Percentiles rank a stretch among this genome's conserved stretches.
Conservation (phyloP, 345 rosid species). For the Arabidopsis thaliana region DNA sequence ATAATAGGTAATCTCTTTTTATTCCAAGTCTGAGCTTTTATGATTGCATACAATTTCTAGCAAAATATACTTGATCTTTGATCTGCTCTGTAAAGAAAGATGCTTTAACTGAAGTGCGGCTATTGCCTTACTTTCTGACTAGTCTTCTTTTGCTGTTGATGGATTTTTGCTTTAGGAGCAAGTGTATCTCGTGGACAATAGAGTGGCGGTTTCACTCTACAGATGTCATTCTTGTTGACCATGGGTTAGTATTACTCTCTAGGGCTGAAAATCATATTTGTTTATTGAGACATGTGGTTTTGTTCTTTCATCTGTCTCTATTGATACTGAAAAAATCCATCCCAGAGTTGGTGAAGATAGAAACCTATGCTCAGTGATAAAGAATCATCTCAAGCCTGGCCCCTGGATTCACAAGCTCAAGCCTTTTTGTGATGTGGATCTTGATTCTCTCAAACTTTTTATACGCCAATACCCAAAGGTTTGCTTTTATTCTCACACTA, state of each 20-base stretch:
- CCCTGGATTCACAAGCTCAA: constrained; percentile 75
- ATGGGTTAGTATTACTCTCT: constrained; percentile 56
- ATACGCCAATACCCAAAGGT: constrained; percentile 69
- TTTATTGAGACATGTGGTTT: background rate
- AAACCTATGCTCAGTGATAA: constrained; percentile 57
- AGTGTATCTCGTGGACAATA: constrained; percentile 79
- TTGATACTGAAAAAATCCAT: constrained; percentile 7
- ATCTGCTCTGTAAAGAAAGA: background rate
- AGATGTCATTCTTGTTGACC: constrained; percentile 65
- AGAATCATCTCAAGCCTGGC: constrained; percentile 77
- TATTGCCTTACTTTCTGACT: constrained; percentile 11
- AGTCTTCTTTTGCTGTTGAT: constrained; percentile 31
- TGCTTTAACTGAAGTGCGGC: background rate
- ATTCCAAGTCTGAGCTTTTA: background rate
- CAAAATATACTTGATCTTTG: background rate
- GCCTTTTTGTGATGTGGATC: constrained; percentile 64
- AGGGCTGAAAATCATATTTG: background rate
- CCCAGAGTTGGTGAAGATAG: constrained; percentile 74
- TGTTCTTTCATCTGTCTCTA: constrained; percentile 4
- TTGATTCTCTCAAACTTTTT: constrained; percentile 68
- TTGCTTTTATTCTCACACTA: background rate
- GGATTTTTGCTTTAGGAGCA: constrained; percentile 54
- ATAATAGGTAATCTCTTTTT: constrained; percentile 47
- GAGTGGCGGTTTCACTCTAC: constrained; percentile 89
- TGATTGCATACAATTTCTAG: background rate